phyloP scores from a whole-genome alignment of 495 filamentous ascomycete genomes.

The Penicillium parvum region DNA sequence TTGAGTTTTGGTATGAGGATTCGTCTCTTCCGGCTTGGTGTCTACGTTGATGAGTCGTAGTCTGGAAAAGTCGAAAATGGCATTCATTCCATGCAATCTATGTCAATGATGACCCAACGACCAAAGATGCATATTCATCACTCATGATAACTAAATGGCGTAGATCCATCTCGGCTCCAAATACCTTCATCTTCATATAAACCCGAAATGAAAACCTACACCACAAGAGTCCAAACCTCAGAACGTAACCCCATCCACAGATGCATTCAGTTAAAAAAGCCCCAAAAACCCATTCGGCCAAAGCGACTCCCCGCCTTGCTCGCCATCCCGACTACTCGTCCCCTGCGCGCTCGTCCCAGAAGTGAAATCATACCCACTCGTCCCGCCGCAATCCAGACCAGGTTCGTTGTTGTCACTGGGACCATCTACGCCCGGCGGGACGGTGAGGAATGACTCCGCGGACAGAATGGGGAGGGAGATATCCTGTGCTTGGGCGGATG shows the following conservation, averaged over 20 bases:
- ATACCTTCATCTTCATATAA: too few species aligned
- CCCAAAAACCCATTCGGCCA: slow-evolving; percentile 21
- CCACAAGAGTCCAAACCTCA: too few species aligned
- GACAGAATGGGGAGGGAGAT: slow-evolving; percentile 14
- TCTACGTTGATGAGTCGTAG: too few species aligned
- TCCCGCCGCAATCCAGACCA: not conserved
- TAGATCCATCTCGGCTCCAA: too few species aligned
- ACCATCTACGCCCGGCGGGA: slow-evolving; percentile 2
- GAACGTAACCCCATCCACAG: too few species aligned
- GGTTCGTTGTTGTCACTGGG: not conserved
- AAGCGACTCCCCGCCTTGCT: slow-evolving; percentile 3
- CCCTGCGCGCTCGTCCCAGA: slow-evolving; percentile 1
- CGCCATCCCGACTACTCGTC: slow-evolving; percentile 1
- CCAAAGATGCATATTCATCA: slow-evolving; percentile 2
- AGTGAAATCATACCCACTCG: not conserved
- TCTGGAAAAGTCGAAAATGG: too few species aligned
- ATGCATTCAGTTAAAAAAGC: slow-evolving; percentile 12
- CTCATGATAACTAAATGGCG: not conserved
- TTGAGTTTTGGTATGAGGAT: too few species aligned
- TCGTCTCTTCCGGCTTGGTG: too few species aligned
- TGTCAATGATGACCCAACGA: too few species aligned
- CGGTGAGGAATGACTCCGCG: slow-evolving; percentile 20
- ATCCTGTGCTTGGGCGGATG: not conserved
- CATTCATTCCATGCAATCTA: not conserved
- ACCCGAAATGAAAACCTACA: too few species aligned